Evolutionary conservation across 768 basidiomycete species (phyloP).

Genomic region (Lactarius hatsudake): DNA sequence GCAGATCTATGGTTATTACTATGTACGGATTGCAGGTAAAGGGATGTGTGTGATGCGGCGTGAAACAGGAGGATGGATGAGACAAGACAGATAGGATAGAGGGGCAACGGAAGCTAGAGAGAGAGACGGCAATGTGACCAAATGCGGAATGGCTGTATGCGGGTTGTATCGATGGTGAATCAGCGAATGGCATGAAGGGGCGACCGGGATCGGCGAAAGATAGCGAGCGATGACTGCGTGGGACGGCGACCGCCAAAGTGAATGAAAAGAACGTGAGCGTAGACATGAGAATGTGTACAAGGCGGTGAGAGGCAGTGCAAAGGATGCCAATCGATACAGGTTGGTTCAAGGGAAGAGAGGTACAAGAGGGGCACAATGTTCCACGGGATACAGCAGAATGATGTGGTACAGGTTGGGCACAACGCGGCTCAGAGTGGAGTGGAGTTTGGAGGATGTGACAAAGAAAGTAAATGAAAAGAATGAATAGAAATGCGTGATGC

Average conservation of each 20-base stretch:
- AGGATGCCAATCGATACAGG: constrained; percentile 19
- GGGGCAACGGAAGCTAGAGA: constrained; percentile 9
- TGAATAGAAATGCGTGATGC: constrained; percentile 10
- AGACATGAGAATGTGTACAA: constrained; percentile 7
- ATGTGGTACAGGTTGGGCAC: constrained; percentile 17
- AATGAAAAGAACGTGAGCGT: constrained; percentile 19
- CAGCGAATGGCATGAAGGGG: constrained; percentile 19
- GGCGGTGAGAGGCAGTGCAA: constrained; percentile 18
- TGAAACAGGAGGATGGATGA: constrained; percentile 16
- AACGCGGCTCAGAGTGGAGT: constrained; percentile 15
- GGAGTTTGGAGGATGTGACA: constrained; percentile 14
- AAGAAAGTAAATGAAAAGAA: not conserved
- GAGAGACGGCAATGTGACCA: constrained; percentile 17
- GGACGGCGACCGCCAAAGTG: constrained; percentile 6
- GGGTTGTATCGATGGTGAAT: constrained; percentile 17
- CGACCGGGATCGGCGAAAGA: constrained; percentile 8
- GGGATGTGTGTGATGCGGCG: constrained; percentile 17
- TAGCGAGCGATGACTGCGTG: constrained; percentile 1
- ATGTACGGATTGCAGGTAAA: constrained; percentile 23
- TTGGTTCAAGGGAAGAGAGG: constrained; percentile 9
- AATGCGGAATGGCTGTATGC: constrained; percentile 15
- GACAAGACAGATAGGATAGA: constrained; percentile 3
- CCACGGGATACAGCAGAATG: constrained; percentile 19
- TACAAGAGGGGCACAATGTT: constrained; percentile 16
- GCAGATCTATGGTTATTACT: constrained; percentile 20